Evolutionary conservation across 805 yeast genomes (phyloP), one percentile per base, ranked within the genome.

Genomic region (Kazachstania kunashirensis): DNA sequence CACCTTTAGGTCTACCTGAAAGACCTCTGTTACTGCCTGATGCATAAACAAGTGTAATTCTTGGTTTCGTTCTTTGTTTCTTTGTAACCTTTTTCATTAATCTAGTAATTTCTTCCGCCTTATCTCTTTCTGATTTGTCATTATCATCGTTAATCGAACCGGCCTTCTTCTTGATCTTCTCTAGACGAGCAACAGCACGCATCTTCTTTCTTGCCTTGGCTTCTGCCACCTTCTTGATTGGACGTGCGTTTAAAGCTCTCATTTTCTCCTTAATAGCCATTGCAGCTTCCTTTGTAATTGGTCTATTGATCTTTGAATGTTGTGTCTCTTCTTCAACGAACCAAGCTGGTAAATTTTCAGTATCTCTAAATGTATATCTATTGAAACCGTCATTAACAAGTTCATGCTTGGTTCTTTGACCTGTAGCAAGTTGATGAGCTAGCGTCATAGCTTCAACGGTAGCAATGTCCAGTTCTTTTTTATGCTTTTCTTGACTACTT

Each of bases 371-470:
- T 2, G 97, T 77, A 48, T 85, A 84, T 59, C 84, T 78, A 61
- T 89, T 85, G 61, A 82, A 84, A 28, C 96, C 96, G 51, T 92
- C 96, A 52, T 86, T 85, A n/a, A 84, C 66, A 39, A 89, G 66
- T 52, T 86, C 95, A 49, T 84, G 79, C 55, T 80, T 86, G 34
- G 79, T 75, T 66, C 70, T 82, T 52, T 84, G 86, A 8, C 96
- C 96, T 18, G 85, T 61, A 0, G 97, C 98, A 27, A 92, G 69
- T 61, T 92, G 86, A 56, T 92, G 99, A 0, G 98, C 98, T 50
- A 92, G 66, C 0, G 98, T 92, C 99, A 92, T 92, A 5, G 96
- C 96, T 57, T 86, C 94, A 1, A 82, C 94, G 2, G 96, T 86
- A 14, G 92, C 94, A 42, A 88, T 66, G 45, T 84, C 95, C 34